Conservation (phyloP, 2,329 filamentous ascomycete genomes). For the Trichoderma harzianum region DNA sequence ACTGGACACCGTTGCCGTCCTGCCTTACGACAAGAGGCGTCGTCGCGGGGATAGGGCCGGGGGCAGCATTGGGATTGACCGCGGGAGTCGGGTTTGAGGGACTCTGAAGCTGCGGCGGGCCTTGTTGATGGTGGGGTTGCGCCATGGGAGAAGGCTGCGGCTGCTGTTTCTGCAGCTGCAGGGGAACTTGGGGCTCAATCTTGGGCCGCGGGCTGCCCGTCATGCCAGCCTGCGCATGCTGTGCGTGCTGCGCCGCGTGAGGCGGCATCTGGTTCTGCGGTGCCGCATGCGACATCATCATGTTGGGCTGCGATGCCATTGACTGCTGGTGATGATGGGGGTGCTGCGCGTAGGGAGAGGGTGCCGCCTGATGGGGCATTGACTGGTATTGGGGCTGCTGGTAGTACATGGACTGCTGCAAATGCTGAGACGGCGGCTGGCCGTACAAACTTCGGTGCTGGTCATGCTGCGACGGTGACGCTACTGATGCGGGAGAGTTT, state of each 20-base stretch:
- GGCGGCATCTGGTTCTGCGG: slow-evolving; percentile 58
- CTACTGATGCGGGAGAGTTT: slow-evolving; percentile 89
- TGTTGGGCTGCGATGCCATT: slow-evolving; percentile 62
- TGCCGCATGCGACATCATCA: slow-evolving; percentile 63
- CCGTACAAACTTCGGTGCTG: slow-evolving; percentile 85
- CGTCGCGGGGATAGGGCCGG: slow-evolving; percentile 93
- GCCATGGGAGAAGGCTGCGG: slow-evolving; percentile 43
- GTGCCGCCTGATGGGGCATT: slow-evolving; percentile 60
- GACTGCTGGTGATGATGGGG: slow-evolving; percentile 49
- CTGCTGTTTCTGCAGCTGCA: slow-evolving; percentile 56
- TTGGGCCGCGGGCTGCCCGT: slow-evolving; percentile 60
- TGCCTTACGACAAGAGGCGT: slow-evolving; percentile 92
- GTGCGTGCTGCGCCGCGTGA: slow-evolving; percentile 54
- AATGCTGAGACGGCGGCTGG: slow-evolving; percentile 72
- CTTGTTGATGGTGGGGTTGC: slow-evolving; percentile 37
- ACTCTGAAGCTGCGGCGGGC: slow-evolving; percentile 39
- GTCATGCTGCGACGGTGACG: slow-evolving; percentile 84
- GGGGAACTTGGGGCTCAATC: slow-evolving; percentile 59
- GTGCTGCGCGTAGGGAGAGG: slow-evolving; percentile 61
- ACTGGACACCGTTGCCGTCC: slow-evolving; percentile 94
- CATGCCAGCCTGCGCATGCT: slow-evolving; percentile 53
- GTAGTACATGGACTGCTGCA: slow-evolving; percentile 79
- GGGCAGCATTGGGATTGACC: slow-evolving; percentile 85
- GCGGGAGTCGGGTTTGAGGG: slow-evolving; percentile 42
- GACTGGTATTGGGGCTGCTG: slow-evolving; percentile 60